Evolutionary conservation across 176 grass and related monocot species (phyloP), one percentile per base, ranked within the genome.

Genomic region (Phyllostachys edulis): DNA sequence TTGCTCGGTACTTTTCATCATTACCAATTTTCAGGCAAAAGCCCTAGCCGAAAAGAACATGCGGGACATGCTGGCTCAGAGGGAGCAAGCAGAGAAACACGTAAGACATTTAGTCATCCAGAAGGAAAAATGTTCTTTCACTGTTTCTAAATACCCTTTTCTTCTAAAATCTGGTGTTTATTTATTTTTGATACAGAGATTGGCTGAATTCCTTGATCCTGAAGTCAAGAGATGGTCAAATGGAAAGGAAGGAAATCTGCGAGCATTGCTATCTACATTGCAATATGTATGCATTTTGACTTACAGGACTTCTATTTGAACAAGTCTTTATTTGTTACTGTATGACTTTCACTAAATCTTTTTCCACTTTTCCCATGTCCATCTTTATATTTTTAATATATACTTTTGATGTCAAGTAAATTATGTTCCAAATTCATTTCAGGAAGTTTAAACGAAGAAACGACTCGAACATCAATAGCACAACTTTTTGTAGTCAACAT

Each of bases 211-310:
- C 61, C 87, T 99, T 82, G 93, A 96, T 88, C 86, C 89, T 87
- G 96, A 99, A 64, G 83, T 99, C 80, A 99, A 94, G 90, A 85
- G 96, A 92, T 99, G 96, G 96, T 99, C 96, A 87, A 96, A 90
- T 77, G 96, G 96, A 79, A 99, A 99, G 91, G 89, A 96, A 94
- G 96, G 93, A 91, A 99, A 99, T 86, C 81, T 99, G 32, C 96
- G 96, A 73, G 96, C 96, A 38, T 85, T 99, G 87, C 78, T 99
- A 21, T 99, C 96, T 23, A 99, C 96, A 62, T 84, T 99, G 66
- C 96, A 99, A 94, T 99, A 99, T 90, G 96, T 99, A 91, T 16
- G 84, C 39, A 75, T 69, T 87, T 87, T 84, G 61, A 67, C 52
- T 87, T 47, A 75, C 49, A 45, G 20, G 32, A 59, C 41, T 66